phyloP scores from a whole-genome alignment of 495 filamentous ascomycete species.

The Tuber magnatum region DNA sequence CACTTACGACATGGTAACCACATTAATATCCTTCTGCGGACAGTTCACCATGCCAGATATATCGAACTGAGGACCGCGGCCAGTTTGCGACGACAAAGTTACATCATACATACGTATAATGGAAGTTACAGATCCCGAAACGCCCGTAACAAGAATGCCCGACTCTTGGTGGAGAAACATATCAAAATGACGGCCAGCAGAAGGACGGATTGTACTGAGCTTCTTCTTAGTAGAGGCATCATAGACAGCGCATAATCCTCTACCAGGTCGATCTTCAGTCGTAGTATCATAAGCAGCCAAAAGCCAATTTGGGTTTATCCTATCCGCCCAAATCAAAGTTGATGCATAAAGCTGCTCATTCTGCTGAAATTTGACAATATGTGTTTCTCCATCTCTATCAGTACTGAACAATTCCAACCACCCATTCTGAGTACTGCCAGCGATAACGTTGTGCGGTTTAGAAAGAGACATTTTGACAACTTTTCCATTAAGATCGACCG shows the following conservation, averaged over 20 bases:
- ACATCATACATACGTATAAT: not conserved
- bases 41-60: conserved; percentile 53
- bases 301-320: conserved; percentile 18
- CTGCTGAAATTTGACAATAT: conserved; percentile 9
- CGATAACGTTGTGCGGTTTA: conserved; percentile 39
- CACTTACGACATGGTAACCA: conserved; percentile 57
- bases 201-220: conserved; percentile 3
- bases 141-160: not conserved
- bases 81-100: not conserved
- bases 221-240: not conserved
- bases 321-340: conserved; percentile 19
- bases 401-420: conserved; percentile 46
- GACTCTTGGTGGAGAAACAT: conserved; percentile 24
- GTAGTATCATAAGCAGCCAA: conserved; percentile 31
- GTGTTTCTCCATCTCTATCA: conserved; percentile 14
- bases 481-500: conserved; percentile 48
- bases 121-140: not conserved
- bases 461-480: conserved; percentile 60
- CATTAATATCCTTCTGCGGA: conserved; percentile 77
- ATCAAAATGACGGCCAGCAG: conserved; percentile 29
- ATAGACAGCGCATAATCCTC: not conserved
- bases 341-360: conserved; percentile 20
- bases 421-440: conserved; percentile 47
- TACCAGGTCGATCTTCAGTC: not conserved
- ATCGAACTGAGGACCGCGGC: not conserved